Evolutionary conservation across 2,329 filamentous ascomycete species (phyloP), one percentile per base, ranked within the genome.

Genomic region (Lasiodiplodia sp.): DNA sequence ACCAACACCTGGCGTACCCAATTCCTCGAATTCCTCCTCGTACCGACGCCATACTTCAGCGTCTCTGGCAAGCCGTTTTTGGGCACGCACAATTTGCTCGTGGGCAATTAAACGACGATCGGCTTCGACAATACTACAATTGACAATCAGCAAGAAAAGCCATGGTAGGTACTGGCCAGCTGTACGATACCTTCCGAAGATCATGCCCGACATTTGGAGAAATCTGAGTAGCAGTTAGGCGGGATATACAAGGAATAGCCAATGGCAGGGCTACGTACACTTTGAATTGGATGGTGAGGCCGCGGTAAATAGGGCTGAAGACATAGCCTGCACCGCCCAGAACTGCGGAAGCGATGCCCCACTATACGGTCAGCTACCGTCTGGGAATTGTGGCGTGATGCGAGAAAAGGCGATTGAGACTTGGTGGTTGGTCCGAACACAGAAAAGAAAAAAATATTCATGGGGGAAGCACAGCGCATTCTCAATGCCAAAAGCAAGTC

Each of bases 151-250:
- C 56, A 23, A 11, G 21, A 14, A 3, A n/a, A 18, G 25, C 16
- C 7, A 11, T 1, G 7, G 14, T 23, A 25, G 8, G 2, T 7
- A 44, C 28, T 47, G 14, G 23, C 34, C 2, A 6, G 31, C 1
- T 44, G 2, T 14, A 21, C 10, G 18, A 49, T 49, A 65, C 67
- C 67, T 86, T 53, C 92, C 92, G 40, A 93, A 75, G n/a, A 92
- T 90, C 92, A 94, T 94, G 70, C 89, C 90, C n/a, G 90, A 92
- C 90, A 94, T 93, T 78, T 94, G 91, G 18, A 94, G 83, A 76
- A 93, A 95, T 37, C 92, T 94, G 74, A 58, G 34, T 8, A n/a
- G 18, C 25, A 6, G 51, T 68, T 21, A 67, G 65, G 31, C 23
- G 3, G 8, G 1, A 12, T 31, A 12, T 7, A 7, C 5, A 14